Evolutionary conservation across 345 rosid genomes (phyloP).

Genomic region (Geranium rotundifolium): DNA sequence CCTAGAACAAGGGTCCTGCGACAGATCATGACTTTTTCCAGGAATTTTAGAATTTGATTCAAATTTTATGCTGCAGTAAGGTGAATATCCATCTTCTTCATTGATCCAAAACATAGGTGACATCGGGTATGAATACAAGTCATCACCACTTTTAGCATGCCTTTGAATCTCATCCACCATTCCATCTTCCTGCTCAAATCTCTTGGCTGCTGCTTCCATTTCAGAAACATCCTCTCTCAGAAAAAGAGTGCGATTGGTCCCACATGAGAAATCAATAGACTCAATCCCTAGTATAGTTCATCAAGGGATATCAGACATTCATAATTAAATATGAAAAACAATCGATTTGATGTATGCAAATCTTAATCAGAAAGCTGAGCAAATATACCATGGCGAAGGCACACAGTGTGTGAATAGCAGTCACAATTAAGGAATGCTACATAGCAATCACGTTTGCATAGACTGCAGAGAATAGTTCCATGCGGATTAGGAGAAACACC

Average conservation of each 20-base stretch:
- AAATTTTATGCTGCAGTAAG: conserved; percentile 52
- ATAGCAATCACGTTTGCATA: conserved; percentile 92
- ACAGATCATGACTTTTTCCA: conserved; percentile 4
- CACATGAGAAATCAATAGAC: conserved; percentile 61
- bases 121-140: conserved; percentile 39
- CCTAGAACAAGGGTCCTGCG: conserved; percentile 8
- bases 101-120: conserved; percentile 13
- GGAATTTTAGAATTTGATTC: conserved; percentile 15
- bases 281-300: conserved; percentile 33
- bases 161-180: conserved; percentile 24
- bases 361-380: conserved; percentile 4
- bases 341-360: conserved; percentile 1
- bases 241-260: conserved; percentile 46
- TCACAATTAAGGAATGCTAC: conserved; percentile 66
- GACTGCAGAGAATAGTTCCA: conserved; percentile 69
- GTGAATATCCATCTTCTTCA: conserved; percentile 50
- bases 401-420: conserved; percentile 55
- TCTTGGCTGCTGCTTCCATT: conserved; percentile 81
- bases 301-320: conserved; percentile 4
- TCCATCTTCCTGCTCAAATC: conserved; percentile 56
- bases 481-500: conserved; percentile 35
- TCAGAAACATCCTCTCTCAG: conserved; percentile 59
- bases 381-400: conserved; percentile 78
- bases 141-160: conserved; percentile 32
- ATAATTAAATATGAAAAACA: neutral